A percentile compares a stretch with the other conserved stretches of the same genome.
Evolutionary conservation across 2,329 filamentous ascomycete genomes (phyloP).

Genomic region (Zelopaecilomyces penicillatus): DNA sequence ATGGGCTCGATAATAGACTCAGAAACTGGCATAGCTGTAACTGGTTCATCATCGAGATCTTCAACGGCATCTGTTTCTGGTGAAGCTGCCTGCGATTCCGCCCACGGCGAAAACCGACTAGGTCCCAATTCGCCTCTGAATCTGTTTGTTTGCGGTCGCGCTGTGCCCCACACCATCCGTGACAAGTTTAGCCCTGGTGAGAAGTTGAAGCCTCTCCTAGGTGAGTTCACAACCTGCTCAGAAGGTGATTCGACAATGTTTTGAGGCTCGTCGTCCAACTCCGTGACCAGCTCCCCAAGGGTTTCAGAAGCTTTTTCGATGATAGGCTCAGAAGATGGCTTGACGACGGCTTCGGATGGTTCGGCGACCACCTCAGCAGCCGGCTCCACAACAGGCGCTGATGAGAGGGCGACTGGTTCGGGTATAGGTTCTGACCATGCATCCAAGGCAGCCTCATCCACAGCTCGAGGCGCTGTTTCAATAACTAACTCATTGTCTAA

Average conservation of each 20-base stretch:
- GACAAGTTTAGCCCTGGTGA: slow-evolving; percentile 84
- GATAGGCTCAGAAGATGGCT: no score
- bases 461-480: background rate
- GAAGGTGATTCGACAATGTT: background rate
- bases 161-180: slow-evolving; percentile 92
- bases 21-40: background rate
- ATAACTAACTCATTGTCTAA: no score
- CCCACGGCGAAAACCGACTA: slow-evolving; percentile 95
- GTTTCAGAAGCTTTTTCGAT: no score
- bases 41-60: no score
- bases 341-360: background rate
- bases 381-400: background rate
- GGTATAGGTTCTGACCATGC: background rate
- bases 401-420: background rate
- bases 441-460: background rate
- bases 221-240: background rate
- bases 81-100: slow-evolving; percentile 94
- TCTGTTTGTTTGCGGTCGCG: slow-evolving; percentile 93
- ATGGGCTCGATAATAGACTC: background rate
- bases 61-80: slow-evolving; percentile 56
- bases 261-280: background rate
- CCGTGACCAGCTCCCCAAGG: no score
- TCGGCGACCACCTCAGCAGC: background rate
- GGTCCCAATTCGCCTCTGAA: slow-evolving; percentile 98
- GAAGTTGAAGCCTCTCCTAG: slow-evolving; percentile 61